Evolutionary conservation across 116 monocot genomes (phyloP).

Genomic region (Iris pallida): DNA sequence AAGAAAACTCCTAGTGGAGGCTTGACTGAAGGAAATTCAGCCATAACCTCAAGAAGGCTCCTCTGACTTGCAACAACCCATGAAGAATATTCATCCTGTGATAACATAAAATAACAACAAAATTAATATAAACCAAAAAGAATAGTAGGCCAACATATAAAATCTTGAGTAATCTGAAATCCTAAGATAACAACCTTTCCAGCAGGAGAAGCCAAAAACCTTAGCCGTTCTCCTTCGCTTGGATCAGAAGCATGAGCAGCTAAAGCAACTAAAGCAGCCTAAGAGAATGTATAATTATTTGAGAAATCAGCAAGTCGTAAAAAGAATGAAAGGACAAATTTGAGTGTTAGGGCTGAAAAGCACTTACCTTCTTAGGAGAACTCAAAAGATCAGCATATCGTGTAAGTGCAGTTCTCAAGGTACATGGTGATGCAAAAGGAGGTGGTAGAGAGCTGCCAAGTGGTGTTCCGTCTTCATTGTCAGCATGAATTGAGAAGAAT

Average conservation of each 20-base stretch:
- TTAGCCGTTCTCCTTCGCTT: conserved; percentile 60
- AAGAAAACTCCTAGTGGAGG: conserved; percentile 89
- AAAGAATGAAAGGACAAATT: background rate
- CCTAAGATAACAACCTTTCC: conserved; percentile 65
- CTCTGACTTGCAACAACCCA: conserved; percentile 80
- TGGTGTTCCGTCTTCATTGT: conserved; percentile 79
- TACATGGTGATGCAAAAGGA: conserved; percentile 84
- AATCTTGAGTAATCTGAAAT: background rate
- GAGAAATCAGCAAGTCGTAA: background rate
- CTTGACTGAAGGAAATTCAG: conserved; percentile 72
- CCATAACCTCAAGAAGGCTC: conserved; percentile 90
- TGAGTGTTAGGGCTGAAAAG: background rate
- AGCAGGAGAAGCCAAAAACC: conserved; percentile 70
- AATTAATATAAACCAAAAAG: background rate
- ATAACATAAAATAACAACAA: background rate
- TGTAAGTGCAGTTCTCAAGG: conserved; percentile 67
- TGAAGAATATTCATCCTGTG: conserved; percentile 82
- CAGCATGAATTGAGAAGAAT: conserved; percentile 73
- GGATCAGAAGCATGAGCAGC: conserved; percentile 91
- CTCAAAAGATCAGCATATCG: conserved; percentile 73
- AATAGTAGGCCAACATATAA: background rate
- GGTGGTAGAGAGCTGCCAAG: conserved; percentile 51
- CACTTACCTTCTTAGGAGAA: conserved; percentile 72
- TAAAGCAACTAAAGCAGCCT: conserved; percentile 83
- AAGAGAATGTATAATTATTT: conserved; percentile 10